phyloP scores from a whole-genome alignment of 192 early-diverging fungal species.

The Diversispora eburnea region DNA sequence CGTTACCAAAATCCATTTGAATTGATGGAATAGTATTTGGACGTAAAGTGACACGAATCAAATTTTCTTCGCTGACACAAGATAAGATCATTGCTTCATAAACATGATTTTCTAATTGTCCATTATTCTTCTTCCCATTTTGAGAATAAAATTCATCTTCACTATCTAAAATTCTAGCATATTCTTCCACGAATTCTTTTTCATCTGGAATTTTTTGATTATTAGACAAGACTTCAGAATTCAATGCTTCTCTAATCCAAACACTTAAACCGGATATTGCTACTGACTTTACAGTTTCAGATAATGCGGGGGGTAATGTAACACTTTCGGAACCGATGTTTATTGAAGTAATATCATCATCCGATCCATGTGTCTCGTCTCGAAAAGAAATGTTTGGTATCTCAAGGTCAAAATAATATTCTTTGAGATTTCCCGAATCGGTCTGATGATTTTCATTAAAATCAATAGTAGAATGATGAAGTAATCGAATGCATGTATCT shows the following conservation, averaged over 20 bases:
- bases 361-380: constrained; percentile 58
- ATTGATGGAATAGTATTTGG: constrained; percentile 29
- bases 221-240: background rate
- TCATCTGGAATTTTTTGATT: background rate
- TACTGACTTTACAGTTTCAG: constrained; percentile 52
- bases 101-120: background rate
- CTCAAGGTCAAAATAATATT: constrained; percentile 50
- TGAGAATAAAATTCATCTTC: constrained; percentile 36
- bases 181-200: background rate
- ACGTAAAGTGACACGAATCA: constrained; percentile 43
- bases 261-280: constrained; percentile 46
- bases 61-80: constrained; percentile 45
- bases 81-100: constrained; percentile 48
- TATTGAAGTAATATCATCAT: constrained; percentile 25
- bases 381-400: constrained; percentile 52
- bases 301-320: constrained; percentile 33
- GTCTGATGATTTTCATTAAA: constrained; percentile 18
- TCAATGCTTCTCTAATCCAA: constrained; percentile 38
- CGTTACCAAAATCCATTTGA: constrained; percentile 21
- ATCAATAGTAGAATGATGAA: constrained; percentile 42
- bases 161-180: background rate
- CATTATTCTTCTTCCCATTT: background rate
- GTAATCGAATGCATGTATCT: constrained; percentile 48
- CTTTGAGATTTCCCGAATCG: background rate
- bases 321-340: constrained; percentile 33